These are phyloP conservation scores for Fremontodendron californicum DNA, from an alignment of 345 rosid species.

Conservation along the genomic window DNA sequence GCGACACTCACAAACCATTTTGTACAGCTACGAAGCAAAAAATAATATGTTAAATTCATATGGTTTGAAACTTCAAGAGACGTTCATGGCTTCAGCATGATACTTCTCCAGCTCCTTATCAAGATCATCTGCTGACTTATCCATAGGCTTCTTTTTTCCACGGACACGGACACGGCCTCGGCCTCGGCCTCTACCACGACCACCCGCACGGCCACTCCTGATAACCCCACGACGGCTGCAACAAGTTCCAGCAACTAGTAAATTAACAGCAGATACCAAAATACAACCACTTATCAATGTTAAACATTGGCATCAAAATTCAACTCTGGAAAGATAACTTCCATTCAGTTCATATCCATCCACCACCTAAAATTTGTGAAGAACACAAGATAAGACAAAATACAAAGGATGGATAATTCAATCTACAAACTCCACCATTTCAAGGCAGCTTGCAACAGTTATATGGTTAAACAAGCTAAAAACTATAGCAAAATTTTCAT, in stretches of 20 bases:
- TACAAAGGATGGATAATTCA: neutral
- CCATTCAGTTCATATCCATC: neutral
- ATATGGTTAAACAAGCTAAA: neutral
- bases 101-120: slow-evolving; percentile 89
- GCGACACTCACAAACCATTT: neutral
- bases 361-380: neutral
- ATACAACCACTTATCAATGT: neutral
- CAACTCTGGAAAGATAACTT: neutral
- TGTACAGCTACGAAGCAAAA: slow-evolving; percentile 17
- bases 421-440: neutral
- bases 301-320: neutral
- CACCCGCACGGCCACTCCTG: slow-evolving; percentile 37
- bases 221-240: slow-evolving; percentile 42
- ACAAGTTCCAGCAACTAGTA: neutral
- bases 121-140: slow-evolving; percentile 71
- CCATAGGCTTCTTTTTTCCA: slow-evolving; percentile 48
- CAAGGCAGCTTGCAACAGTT: neutral
- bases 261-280: neutral
- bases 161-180: slow-evolving; percentile 32
- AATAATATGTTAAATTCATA: neutral
- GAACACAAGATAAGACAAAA: neutral
- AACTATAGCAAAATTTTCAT: neutral
- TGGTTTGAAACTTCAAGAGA: slow-evolving; percentile 23
- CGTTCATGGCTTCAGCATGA: slow-evolving; percentile 85
- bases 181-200: slow-evolving; percentile 38